Percentiles rank a stretch among this genome's conserved stretches.
Evolutionary conservation across 2,329 filamentous ascomycete genomes (phyloP).

Genomic region (Truncatella angustata): DNA sequence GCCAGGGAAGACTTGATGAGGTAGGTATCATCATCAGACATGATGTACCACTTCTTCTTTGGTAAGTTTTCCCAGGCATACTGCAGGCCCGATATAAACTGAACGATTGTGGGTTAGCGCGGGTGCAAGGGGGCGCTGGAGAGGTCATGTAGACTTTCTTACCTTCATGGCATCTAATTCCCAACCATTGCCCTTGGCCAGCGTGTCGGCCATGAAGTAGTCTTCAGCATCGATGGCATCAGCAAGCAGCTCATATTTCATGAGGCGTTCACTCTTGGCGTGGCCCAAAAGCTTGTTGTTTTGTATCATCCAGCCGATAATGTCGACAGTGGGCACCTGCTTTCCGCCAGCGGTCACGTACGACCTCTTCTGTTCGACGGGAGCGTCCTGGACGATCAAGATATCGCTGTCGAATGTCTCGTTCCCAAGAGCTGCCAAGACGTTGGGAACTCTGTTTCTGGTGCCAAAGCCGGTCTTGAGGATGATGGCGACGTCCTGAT

Average conservation of each 20-base stretch:
- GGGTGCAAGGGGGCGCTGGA: not conserved
- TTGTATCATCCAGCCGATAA: conserved; percentile 30
- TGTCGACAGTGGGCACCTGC: conserved; percentile 25
- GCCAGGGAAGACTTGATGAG: conserved; percentile 48
- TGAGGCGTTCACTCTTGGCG: conserved; percentile 27
- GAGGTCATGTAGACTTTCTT: conserved; percentile 7
- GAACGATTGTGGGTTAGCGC: conserved; percentile 8
- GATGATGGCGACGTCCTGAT: conserved; percentile 47
- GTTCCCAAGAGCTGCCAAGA: conserved; percentile 45
- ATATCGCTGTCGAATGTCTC: conserved; percentile 38
- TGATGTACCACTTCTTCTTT: conserved; percentile 57
- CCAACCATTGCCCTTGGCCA: conserved; percentile 31
- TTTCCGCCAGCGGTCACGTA: conserved; percentile 26
- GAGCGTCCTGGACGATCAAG: conserved; percentile 52
- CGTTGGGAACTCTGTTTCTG: conserved; percentile 43
- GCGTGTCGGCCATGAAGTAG: conserved; percentile 27
- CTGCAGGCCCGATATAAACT: conserved; percentile 57
- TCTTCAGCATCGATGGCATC: conserved; percentile 31
- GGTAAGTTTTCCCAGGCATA: conserved; percentile 49
- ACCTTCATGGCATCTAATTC: conserved; percentile 36
- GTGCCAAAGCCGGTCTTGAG: conserved; percentile 58
- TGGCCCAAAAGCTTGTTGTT: conserved; percentile 25
- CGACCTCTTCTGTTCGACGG: conserved; percentile 22
- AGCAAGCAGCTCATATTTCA: conserved; percentile 28
- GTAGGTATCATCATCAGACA: conserved; percentile 58